Evolutionary conservation across 2,329 filamentous ascomycete genomes (phyloP), one percentile per base, ranked within the genome.

Genomic region (Claviceps arundinis): DNA sequence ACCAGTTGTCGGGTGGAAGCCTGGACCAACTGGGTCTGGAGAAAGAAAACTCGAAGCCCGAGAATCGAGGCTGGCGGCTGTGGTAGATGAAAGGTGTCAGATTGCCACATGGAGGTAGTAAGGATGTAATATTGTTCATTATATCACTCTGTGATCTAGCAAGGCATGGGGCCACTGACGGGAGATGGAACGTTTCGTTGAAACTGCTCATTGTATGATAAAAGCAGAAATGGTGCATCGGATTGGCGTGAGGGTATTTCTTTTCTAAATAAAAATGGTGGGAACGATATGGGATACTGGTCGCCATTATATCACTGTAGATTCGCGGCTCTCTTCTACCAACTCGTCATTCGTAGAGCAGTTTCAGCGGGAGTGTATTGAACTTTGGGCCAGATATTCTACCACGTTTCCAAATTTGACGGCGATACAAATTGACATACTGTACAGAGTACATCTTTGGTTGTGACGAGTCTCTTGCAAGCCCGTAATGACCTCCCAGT

Each of bases 1-100:
- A 73, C 54, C 75, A 80, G 67, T 67, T 67, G 54, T 64, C 57
- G 13, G 76, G 76, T 19, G 77, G 76, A 1, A 70, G 69, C 48
- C 61, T 80, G 45, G 76, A 80, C 58, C 71, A 71, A 53, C 54
- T 78, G 2, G 76, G 74, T 0, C 60, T 73, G 34, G 66, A 70
- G 37, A 59, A 59, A 22, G 59, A 52, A 37, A 56, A 53, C 37
- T 58, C 55, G 19, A 61, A 58, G 56, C 50, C 62, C 1, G 60
- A 64, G 47, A 76, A 74, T 68, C 77, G 74, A 66, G 68, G 73
- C 22, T 74, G 74, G 70, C 76, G 71, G 70, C 65, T 63, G 6
- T 70, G 65, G 65, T 69, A 56, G 61, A 68, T 34, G 19, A 14
- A 11, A 22, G 8, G 2, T 11, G 41, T 11, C 9, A 11, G 47